Evolutionary conservation across 1,284 basidiomycete species (phyloP), one percentile per base, ranked within the genome.

Genomic region (Apiotrichum sp.): DNA sequence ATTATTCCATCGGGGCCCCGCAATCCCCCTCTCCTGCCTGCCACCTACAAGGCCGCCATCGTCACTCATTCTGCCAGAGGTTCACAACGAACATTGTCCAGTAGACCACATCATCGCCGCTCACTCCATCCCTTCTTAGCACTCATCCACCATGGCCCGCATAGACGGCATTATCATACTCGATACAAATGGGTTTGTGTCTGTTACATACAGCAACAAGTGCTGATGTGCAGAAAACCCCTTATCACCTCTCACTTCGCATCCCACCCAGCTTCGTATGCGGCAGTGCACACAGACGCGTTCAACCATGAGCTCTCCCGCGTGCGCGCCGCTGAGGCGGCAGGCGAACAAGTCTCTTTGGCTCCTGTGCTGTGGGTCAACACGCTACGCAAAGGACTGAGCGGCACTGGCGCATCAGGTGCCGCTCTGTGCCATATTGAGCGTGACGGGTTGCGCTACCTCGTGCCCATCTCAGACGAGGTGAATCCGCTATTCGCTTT

Each of bases 201-300:
- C 46, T 39, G 13, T 50, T 38, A n/a, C 36, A 31, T 11, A n/a
- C 3, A 2, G 13, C 5, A 9, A n/a, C 32, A 14, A 5, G 42
- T 9, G 5, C n/a, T 14, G 11, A 11, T 22, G 8, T 11, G 16
- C 57, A 92, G 89, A 49, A 87, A 85, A 53, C 87, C 92, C 38
- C 86, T 97, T 62, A 89, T 95, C 61, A 89, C 93, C 71, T 92
- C 91, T 38, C 88, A 88, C 51, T 97, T 96, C 77, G 85, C 88
- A 56, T 84, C 86, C 22, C 84, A 84, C 50, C 82, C 87, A 9
- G 76, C 87, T 0, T 84, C 86, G 1, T 93, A 92, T 71, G 86
- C 91, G 1, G 79, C 91, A 9, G 77, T 93, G 6, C 89, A 93
- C 72, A 86, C 92, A 62, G 90, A 93, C 71, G 84, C 89, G 6